phyloP scores from a whole-genome alignment of 441 rosid genomes.

The Breynia disticha region DNA sequence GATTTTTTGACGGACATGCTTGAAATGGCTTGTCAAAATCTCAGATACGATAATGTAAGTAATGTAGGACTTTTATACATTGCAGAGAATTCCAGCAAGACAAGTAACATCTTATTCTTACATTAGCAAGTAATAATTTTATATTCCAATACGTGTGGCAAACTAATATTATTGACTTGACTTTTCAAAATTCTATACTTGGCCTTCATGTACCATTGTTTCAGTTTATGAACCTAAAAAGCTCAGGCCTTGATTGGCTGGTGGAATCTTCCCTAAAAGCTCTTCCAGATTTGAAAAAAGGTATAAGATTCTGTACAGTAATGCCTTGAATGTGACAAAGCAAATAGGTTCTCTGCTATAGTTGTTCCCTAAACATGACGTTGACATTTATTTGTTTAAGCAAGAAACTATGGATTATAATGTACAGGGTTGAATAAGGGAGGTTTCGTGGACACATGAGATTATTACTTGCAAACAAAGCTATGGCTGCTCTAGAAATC shows the following conservation, averaged over 20 bases:
- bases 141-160: conserved; percentile 11
- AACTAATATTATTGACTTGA: conserved; percentile 18
- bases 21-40: background rate
- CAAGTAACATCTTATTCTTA: conserved; percentile 21
- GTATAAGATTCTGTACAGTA: too few species aligned
- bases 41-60: background rate
- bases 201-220: background rate
- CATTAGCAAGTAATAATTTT: background rate
- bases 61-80: background rate
- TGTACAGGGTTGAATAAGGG: background rate
- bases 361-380: background rate
- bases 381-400: background rate
- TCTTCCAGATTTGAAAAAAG: too few species aligned
- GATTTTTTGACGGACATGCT: conserved; percentile 24
- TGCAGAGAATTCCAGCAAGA: conserved; percentile 7
- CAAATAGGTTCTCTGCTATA: too few species aligned
- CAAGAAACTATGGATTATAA: background rate
- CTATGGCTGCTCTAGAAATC: too few species aligned
- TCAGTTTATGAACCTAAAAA: background rate
- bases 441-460: background rate
- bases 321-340: too few species aligned
- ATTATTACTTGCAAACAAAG: background rate
- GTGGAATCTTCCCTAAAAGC: too few species aligned
- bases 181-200: conserved; percentile 14
- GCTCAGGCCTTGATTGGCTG: too few species aligned